Percentiles rank a stretch among this genome's conserved stretches.
Evolutionary conservation across 1,284 basidiomycete genomes (phyloP).

Genomic region (Tilletiopsis washingtonensis): DNA sequence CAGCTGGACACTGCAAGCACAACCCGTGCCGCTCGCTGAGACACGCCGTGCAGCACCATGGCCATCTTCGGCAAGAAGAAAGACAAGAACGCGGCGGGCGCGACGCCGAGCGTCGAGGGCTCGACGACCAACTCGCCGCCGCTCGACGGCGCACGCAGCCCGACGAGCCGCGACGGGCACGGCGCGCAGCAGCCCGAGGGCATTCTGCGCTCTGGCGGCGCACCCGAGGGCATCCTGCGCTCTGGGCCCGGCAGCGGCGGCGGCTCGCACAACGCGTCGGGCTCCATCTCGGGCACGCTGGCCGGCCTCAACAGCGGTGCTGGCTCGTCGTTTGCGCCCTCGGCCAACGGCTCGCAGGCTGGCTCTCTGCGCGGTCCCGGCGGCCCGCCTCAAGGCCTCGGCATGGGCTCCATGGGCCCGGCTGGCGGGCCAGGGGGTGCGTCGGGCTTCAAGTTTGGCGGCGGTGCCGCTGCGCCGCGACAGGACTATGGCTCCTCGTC

Average conservation of each 20-base stretch:
- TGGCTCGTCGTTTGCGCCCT: neutral
- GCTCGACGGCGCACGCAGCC: constrained; percentile 9
- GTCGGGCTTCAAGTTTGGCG: constrained; percentile 36
- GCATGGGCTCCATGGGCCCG: constrained; percentile 11
- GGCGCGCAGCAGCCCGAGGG: neutral
- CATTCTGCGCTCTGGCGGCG: too few relatives aligned
- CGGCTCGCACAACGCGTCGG: constrained; percentile 6
- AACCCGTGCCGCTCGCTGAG: too few relatives aligned
- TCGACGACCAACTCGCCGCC: constrained; percentile 19
- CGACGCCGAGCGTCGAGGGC: constrained; percentile 15
- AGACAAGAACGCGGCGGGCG: constrained; percentile 30
- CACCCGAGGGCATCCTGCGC: too few relatives aligned
- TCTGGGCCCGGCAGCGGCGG: neutral
- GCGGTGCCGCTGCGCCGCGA: constrained; percentile 13
- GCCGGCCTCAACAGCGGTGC: neutral
- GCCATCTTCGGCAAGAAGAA: constrained; percentile 45
- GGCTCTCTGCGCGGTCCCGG: constrained; percentile 5
- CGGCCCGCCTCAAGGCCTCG: constrained; percentile 13
- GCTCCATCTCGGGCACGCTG: constrained; percentile 9
- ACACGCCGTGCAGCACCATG: constrained; percentile 23
- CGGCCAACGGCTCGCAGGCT: neutral
- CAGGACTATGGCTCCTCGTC: constrained; percentile 16
- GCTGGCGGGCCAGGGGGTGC: constrained; percentile 22
- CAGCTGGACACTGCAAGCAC: too few relatives aligned
- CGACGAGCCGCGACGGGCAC: constrained; percentile 1